These are phyloP conservation scores for Pseudonitzschia pungens DNA, from an alignment of 108 stramenopile genomes.

Conservation along the genomic window DNA sequence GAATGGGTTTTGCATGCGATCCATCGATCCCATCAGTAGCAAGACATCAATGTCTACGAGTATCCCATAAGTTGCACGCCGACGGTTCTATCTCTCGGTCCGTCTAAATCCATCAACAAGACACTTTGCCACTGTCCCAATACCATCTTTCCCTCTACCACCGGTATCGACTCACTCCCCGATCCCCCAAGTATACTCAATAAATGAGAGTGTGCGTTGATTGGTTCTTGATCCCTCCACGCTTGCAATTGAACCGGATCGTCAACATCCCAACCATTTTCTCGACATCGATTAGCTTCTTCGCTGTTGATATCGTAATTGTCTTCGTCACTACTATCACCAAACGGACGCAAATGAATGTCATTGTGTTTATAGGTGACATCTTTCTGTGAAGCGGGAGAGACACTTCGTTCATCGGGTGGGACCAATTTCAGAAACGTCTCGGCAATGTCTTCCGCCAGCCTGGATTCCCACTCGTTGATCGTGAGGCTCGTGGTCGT, in stretches of 20 bases:
- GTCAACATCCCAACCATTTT: constrained; percentile 88
- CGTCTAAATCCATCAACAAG: constrained; percentile 82
- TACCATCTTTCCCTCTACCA: constrained; percentile 77
- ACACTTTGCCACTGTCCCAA: constrained; percentile 88
- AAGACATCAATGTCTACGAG: constrained; percentile 11
- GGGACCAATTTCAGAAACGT: constrained; percentile 65
- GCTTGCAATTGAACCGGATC: constrained; percentile 53
- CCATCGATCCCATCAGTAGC: background rate
- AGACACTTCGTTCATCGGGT: constrained; percentile 70
- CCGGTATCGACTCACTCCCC: constrained; percentile 70
- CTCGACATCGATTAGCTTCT: constrained; percentile 78
- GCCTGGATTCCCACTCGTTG: constrained; percentile 77
- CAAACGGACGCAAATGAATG: constrained; percentile 77
- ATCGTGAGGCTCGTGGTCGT: constrained; percentile 87
- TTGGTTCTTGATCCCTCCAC: constrained; percentile 89
- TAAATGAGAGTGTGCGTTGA: constrained; percentile 89
- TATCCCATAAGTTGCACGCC: constrained; percentile 85
- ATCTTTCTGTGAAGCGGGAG: constrained; percentile 24
- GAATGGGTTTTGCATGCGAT: constrained; percentile 9
- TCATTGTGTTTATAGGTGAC: constrained; percentile 82
- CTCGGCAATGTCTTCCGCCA: constrained; percentile 73
- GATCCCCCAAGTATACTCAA: constrained; percentile 78
- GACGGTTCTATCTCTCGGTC: constrained; percentile 74
- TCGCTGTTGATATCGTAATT: constrained; percentile 24
- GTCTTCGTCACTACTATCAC: constrained; percentile 20